Base-by-base conservation (phyloP, 345 rosid species). In the Eucalyptus cloeziana region DNA sequence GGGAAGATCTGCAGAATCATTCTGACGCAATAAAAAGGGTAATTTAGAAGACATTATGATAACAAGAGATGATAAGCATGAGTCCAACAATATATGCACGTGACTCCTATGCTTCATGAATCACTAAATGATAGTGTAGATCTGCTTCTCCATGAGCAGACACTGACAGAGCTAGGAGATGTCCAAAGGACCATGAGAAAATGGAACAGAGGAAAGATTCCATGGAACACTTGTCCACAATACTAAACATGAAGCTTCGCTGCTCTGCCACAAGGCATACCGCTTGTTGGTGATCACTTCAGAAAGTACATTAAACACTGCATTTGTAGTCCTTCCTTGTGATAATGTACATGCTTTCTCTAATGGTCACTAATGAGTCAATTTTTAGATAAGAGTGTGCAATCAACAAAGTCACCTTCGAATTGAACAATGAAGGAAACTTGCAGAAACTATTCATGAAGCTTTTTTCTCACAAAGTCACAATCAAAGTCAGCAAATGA, bases 251-350 rank as follows among this genome's bases (percentile, higher is more conserved):
- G 83, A 71, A 37, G 45, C 40, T 64, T 71, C 7, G 15, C 83
- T 71, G 83, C 45, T 37, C 83, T 71, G 43, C 47, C 83, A 10
- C 27, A 21, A 71, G 83, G 43, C 45, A 37, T 37, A 21, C 47
- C 2, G 15, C 47, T 40, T 76, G 45, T 21, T 33, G 25, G 81
- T 69, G 24, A 17, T 69, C 44, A 69, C 94, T 91, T 94, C 96
- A 86, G 94, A 91, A 45, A 96, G 96, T 87, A 96, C 90, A 88
- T 93, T 90, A 64, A 95, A 92, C 92, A 93, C 96, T 2, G 92
- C 95, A 93, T 95, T 95, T 96, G 95, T 93, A 89, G 95, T 95
- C 99, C 98, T 95, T 97, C 98, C 90, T 93, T 96, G 71, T 94
- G 21, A 76, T 37, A 76, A 40, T 76, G 45, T 37, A 76, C 83